Conservation (phyloP, 2,329 filamentous ascomycete genomes). For the Stachybotrys echinatus region DNA sequence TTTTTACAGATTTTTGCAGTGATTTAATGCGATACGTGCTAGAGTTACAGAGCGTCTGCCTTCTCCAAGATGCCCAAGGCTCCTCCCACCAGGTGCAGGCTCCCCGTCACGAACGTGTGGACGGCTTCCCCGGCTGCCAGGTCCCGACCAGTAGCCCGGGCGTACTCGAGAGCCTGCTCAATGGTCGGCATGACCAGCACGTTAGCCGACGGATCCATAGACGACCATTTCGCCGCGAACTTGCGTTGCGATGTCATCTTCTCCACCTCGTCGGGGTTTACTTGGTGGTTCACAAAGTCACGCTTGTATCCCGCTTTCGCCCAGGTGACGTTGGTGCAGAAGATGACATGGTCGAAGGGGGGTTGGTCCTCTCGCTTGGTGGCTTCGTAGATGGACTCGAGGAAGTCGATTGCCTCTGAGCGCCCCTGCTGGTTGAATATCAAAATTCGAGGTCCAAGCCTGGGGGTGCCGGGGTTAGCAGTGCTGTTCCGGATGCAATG, state of each 20-base stretch:
- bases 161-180: conserved; percentile 47
- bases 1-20: not conserved
- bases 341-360: conserved; percentile 68
- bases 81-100: conserved; percentile 57
- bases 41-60: conserved; percentile 32
- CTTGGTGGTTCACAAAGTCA: conserved; percentile 53
- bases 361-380: conserved; percentile 20
- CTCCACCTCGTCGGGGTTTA: conserved; percentile 45
- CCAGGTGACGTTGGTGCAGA: conserved; percentile 71
- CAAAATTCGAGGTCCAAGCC: conserved; percentile 44
- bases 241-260: conserved; percentile 46
- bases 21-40: not conserved
- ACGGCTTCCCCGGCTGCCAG: conserved; percentile 27
- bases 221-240: conserved; percentile 46
- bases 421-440: conserved; percentile 85
- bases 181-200: conserved; percentile 44
- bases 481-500: too few species aligned
- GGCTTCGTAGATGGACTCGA: conserved; percentile 38
- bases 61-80: conserved; percentile 44
- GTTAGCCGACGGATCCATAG: conserved; percentile 39
- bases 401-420: conserved; percentile 46
- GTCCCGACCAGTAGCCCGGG: conserved; percentile 28
- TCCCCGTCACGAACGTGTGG: conserved; percentile 54
- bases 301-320: conserved; percentile 44
- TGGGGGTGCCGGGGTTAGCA: conserved; percentile 5